Percentiles rank a stretch among this genome's conserved stretches.
phyloP scores from a whole-genome alignment of 352 stramenopile genomes.

The Globisporangium abappressorium region DNA sequence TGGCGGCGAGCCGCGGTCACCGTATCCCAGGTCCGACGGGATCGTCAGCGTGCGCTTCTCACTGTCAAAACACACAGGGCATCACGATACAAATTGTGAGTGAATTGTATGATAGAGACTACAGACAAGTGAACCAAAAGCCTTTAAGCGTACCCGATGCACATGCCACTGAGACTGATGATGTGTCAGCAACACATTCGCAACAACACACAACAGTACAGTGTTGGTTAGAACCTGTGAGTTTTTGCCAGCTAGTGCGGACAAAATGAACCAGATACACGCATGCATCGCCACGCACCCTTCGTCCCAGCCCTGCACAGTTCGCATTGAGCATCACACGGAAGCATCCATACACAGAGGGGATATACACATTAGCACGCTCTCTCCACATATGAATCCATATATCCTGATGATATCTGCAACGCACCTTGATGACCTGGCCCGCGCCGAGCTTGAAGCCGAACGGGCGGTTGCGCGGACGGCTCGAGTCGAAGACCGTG shows the following conservation, averaged over 20 bases:
- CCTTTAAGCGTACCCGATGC: background rate
- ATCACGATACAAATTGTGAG: no score
- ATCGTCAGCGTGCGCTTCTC: conserved; percentile 48
- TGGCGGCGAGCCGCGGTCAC: conserved; percentile 86
- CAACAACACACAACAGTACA: background rate
- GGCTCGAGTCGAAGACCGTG: conserved; percentile 96
- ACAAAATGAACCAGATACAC: background rate
- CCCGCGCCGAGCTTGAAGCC: conserved; percentile 93
- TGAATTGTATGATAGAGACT: no score
- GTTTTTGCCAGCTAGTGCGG: background rate
- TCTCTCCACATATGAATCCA: no score
- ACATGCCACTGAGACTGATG: conserved; percentile 5
- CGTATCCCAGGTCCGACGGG: conserved; percentile 91
- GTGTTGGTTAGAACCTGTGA: background rate
- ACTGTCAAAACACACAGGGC: no score
- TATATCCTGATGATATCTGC: no score
- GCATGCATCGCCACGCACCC: background rate
- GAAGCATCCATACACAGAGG: background rate
- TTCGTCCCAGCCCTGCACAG: background rate
- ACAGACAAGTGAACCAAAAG: background rate
- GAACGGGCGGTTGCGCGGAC: conserved; percentile 92
- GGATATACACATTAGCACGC: background rate
- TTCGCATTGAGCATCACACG: background rate
- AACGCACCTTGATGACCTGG: conserved; percentile 91
- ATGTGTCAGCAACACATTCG: background rate